phyloP scores from a whole-genome alignment of 768 basidiomycete species.

The Termitomyces sp. region DNA sequence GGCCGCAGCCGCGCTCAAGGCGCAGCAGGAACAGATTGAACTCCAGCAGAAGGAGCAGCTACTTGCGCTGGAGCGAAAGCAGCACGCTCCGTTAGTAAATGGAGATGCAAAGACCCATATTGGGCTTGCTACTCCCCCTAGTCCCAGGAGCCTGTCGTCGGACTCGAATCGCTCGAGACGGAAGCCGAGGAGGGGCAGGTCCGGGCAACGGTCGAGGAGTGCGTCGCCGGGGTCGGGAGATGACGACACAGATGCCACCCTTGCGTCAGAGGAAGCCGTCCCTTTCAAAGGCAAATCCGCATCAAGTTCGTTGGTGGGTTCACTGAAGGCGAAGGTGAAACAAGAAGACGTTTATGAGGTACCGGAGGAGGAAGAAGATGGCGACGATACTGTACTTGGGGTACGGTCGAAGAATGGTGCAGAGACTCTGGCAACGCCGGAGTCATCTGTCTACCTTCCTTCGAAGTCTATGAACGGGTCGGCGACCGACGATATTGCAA shows the following conservation, averaged over 20 bases:
- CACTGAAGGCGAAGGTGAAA: conserved; percentile 6
- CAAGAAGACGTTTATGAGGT: conserved; percentile 19
- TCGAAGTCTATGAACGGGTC: conserved; percentile 5
- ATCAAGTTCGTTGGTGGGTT: not conserved
- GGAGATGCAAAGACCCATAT: conserved; percentile 33
- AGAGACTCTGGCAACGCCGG: conserved; percentile 24
- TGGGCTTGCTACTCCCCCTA: conserved; percentile 73
- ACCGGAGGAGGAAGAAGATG: conserved; percentile 21
- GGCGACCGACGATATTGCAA: conserved; percentile 1
- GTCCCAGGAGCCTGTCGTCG: conserved; percentile 66
- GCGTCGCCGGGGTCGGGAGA: conserved; percentile 15
- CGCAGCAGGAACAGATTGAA: conserved; percentile 17
- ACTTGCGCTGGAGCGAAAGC: conserved; percentile 6
- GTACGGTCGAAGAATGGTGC: conserved; percentile 14
- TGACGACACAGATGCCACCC: conserved; percentile 22
- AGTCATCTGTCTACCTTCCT: conserved; percentile 22
- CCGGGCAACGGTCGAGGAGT: conserved; percentile 21
- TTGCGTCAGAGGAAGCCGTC: conserved; percentile 33
- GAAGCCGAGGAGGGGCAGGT: conserved; percentile 27
- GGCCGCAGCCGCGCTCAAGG: conserved; percentile 14
- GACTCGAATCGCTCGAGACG: conserved; percentile 54
- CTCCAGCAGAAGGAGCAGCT: conserved; percentile 17
- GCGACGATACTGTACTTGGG: conserved; percentile 20
- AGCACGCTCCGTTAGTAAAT: conserved; percentile 20
- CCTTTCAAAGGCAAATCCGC: conserved; percentile 14